Evolutionary conservation across 139 green algal species (phyloP), one percentile per base, ranked within the genome.

Genomic region (Bryopsis sp.): DNA sequence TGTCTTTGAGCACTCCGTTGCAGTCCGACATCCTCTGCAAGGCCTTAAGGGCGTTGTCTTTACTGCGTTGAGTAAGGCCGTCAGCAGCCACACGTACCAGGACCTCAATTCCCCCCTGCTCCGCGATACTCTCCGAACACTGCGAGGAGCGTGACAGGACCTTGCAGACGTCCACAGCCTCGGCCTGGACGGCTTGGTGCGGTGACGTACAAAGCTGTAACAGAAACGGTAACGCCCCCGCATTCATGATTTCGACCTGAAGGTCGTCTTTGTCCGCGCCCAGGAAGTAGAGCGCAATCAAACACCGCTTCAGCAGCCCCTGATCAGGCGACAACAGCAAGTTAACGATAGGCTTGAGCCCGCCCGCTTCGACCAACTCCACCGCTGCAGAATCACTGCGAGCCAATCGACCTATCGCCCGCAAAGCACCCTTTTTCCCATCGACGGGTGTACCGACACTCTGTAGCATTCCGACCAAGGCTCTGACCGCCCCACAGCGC

Each of bases 211-310:
- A 78, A 22, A 86, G 72, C 22, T 26, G 33, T 33, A 86, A 48
- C 15, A 75, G 47, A 15, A 35, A 26, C 2, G 59, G 64, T 11
- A 83, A 46, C 2, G 71, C 77, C 3, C 75, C 77, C 33, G 61
- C 48, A 19, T 47, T 6, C 8, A 62, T 50, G 32, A 86, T 79
- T 7, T 58, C 63, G 15, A 39, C 38, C 75, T 86, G 80, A 28
- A 86, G 67, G 39, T 71, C 61, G 24, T 74, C 67, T 48, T 81
- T 81, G 58, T 86, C 80, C 26, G 80, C 80, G 8, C 77, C 80
- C 29, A 86, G 77, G 66, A 83, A 86, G 67, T 83, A 86, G 26
- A 86, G 69, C 2, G 71, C 72, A 34, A 86, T 73, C 64, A 86
- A 48, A 61, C 74, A 78, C 39, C 80, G 67, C 32, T 74, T 66